phyloP scores from a whole-genome alignment of 2,329 filamentous ascomycete species.

The Botrytis medusae region DNA sequence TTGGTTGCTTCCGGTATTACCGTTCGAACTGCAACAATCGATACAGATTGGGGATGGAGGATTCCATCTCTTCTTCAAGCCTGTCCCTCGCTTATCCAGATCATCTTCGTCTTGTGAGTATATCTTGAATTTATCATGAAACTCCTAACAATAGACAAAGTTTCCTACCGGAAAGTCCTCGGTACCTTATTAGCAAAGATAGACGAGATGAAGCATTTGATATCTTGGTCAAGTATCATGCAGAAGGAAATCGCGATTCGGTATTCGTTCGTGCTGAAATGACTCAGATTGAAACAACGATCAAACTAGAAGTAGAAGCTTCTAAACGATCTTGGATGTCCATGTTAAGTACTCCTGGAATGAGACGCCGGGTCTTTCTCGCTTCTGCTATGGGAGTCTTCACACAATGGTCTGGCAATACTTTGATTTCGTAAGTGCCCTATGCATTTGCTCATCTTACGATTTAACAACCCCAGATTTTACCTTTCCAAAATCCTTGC shows the following conservation, averaged over 20 bases:
- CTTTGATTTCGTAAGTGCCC: slow-evolving; percentile 43
- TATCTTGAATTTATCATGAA: not conserved
- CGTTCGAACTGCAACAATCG: slow-evolving; percentile 47
- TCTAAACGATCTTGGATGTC: slow-evolving; percentile 55
- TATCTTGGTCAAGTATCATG: slow-evolving; percentile 53
- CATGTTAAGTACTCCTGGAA: slow-evolving; percentile 51
- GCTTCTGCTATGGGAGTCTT: slow-evolving; percentile 52
- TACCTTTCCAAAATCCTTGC: slow-evolving; percentile 48
- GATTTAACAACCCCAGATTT: slow-evolving; percentile 25
- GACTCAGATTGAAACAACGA: slow-evolving; percentile 58
- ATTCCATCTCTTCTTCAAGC: slow-evolving; percentile 46
- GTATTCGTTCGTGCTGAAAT: slow-evolving; percentile 59
- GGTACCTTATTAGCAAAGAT: slow-evolving; percentile 57
- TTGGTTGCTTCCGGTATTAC: slow-evolving; percentile 42
- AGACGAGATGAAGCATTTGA: slow-evolving; percentile 57
- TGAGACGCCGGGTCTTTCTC: slow-evolving; percentile 50
- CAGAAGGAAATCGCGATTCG: slow-evolving; percentile 52
- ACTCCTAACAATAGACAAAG: slow-evolving; percentile 18
- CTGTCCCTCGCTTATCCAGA: slow-evolving; percentile 32
- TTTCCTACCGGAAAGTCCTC: slow-evolving; percentile 55
- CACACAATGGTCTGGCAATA: slow-evolving; percentile 54
- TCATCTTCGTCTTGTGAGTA: slow-evolving; percentile 25
- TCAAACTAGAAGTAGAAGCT: slow-evolving; percentile 54
- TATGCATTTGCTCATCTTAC: not conserved
- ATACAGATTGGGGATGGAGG: slow-evolving; percentile 44